These are phyloP conservation scores for Ganoderma meredithae DNA, from an alignment of 1,284 basidiomycete species.

Conservation along the genomic window DNA sequence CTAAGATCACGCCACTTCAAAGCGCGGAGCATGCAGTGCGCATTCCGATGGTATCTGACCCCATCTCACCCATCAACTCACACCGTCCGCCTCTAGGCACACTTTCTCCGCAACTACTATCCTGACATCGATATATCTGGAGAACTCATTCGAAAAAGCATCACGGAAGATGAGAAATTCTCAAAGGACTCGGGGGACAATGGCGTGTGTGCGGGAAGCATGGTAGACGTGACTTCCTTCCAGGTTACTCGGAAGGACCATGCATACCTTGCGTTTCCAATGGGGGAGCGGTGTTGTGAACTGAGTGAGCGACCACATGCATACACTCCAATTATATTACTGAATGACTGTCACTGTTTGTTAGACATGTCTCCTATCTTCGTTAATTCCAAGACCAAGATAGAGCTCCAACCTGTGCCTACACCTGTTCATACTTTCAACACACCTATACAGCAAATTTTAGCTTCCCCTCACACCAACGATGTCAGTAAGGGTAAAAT, in stretches of 20 bases:
- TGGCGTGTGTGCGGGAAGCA: conserved; percentile 63
- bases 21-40: conserved; percentile 71
- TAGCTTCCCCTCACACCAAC: conserved; percentile 23
- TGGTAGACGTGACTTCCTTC: conserved; percentile 51
- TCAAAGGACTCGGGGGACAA: conserved; percentile 48
- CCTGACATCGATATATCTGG: conserved; percentile 75
- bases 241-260: conserved; percentile 39
- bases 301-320: conserved; percentile 57
- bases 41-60: neutral
- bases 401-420: conserved; percentile 51
- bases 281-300: conserved; percentile 62
- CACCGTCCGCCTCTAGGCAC: conserved; percentile 52
- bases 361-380: conserved; percentile 60
- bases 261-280: conserved; percentile 62
- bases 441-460: conserved; percentile 52
- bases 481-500: conserved; percentile 17
- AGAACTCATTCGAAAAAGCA: conserved; percentile 64
- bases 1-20: conserved; percentile 48
- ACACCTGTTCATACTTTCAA: conserved; percentile 53
- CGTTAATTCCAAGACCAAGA: conserved; percentile 38
- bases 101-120: conserved; percentile 70
- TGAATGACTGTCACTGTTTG: neutral
- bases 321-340: neutral
- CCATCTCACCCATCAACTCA: neutral
- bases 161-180: conserved; percentile 53